These are phyloP conservation scores for Actinomucor elegans DNA, from an alignment of 371 early-diverging fungal genomes.

Conservation along the genomic window DNA sequence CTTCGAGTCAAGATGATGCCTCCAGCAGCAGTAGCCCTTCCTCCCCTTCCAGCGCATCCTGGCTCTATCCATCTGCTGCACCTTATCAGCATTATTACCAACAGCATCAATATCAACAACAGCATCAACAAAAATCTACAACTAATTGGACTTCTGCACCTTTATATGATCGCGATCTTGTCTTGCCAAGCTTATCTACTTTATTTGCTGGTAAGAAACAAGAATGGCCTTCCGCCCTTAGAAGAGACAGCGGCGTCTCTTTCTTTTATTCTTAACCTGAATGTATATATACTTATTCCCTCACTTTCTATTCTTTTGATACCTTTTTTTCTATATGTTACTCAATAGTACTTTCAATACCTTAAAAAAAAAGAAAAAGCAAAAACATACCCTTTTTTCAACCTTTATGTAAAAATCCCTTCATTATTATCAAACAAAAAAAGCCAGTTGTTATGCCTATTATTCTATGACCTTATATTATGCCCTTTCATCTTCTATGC, in stretches of 20 bases:
- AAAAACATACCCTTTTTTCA: neutral
- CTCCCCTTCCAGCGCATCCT: slow-evolving; percentile 30
- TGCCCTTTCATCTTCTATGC: too few relatives aligned
- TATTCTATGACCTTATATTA: too few relatives aligned
- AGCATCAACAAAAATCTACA: neutral
- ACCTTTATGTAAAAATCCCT: neutral
- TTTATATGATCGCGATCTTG: slow-evolving; percentile 16
- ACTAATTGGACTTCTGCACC: slow-evolving; percentile 10
- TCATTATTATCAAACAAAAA: neutral
- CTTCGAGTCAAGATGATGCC: slow-evolving; percentile 26
- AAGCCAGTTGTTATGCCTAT: too few relatives aligned
- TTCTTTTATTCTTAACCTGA: slow-evolving; percentile 19
- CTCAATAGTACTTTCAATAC: neutral
- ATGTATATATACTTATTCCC: neutral
- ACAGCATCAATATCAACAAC: neutral
- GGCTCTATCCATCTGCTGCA: slow-evolving; percentile 12
- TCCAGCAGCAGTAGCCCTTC: slow-evolving; percentile 23
- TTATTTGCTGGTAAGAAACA: slow-evolving; percentile 11
- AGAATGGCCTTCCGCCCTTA: slow-evolving; percentile 10
- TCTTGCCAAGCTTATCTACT: slow-evolving; percentile 33
- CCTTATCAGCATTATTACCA: slow-evolving; percentile 7
- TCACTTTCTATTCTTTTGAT: neutral
- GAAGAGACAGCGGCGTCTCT: slow-evolving; percentile 30
- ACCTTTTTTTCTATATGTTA: neutral
- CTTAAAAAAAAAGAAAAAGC: neutral